A percentile compares a stretch with the other conserved stretches of the same genome.
Evolutionary conservation across 148 eudicot species (phyloP).

Genomic region (Rhododendron molle): DNA sequence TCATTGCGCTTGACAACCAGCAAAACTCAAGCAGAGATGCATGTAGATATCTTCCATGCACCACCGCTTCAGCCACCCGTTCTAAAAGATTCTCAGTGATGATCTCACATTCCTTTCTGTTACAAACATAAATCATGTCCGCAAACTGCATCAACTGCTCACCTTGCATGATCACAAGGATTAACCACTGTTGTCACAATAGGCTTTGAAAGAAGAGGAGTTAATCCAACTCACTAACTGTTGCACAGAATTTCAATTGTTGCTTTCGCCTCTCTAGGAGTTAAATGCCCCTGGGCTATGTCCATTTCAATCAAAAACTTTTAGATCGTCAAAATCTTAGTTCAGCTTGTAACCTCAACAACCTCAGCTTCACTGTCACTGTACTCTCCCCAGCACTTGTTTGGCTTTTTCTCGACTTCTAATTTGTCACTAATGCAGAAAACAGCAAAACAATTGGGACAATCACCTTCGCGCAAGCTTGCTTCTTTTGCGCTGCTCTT

Average conservation of each 20-base stretch:
- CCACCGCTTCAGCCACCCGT: neutral
- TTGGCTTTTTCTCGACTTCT: conserved; percentile 35
- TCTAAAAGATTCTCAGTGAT: neutral
- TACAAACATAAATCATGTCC: neutral
- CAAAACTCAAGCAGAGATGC: conserved; percentile 10
- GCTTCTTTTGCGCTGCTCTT: conserved; percentile 88
- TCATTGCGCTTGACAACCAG: neutral
- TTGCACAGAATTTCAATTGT: neutral
- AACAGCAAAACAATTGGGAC: conserved; percentile 1
- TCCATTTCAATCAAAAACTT: neutral
- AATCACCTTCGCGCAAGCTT: conserved; percentile 85
- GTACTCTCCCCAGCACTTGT: conserved; percentile 79
- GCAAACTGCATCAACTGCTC: neutral
- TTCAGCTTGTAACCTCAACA: conserved; percentile 40
- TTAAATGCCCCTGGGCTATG: neutral
- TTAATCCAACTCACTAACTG: neutral
- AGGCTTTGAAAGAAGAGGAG: neutral
- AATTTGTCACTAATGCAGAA: conserved; percentile 11
- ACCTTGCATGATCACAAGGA: neutral
- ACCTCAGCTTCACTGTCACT: conserved; percentile 64
- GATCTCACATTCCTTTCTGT: neutral
- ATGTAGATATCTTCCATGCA: neutral
- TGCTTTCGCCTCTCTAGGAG: neutral
- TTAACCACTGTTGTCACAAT: neutral
- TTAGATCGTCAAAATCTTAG: neutral